A percentile compares a stretch with the other conserved stretches of the same genome.
phyloP scores from a whole-genome alignment of 176 grass and related monocot species.

The Avena eriantha region DNA sequence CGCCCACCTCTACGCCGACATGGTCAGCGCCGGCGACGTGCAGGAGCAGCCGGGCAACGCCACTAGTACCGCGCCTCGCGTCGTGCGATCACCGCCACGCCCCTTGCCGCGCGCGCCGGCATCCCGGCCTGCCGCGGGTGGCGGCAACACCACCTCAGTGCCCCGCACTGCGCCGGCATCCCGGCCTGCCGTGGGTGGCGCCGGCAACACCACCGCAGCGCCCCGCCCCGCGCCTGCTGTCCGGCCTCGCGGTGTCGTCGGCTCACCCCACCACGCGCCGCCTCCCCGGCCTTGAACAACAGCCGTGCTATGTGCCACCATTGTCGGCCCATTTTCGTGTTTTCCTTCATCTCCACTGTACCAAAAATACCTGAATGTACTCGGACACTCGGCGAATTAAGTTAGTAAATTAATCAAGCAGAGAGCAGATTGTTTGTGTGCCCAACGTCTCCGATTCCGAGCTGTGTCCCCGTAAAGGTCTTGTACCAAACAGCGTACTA shows the following conservation, averaged over 20 bases:
- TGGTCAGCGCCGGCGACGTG: constrained; percentile 48
- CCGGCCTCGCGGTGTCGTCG: constrained; percentile 3
- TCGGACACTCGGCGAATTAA: neutral
- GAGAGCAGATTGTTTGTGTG: too few relatives aligned
- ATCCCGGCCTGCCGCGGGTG: neutral
- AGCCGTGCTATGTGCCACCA: neutral
- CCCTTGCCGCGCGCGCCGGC: neutral
- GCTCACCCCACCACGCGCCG: neutral
- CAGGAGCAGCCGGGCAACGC: constrained; percentile 34
- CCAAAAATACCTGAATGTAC: constrained; percentile 14
- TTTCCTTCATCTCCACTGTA: neutral
- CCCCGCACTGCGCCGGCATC: neutral
- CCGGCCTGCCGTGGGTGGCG: neutral
- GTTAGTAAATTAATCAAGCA: neutral
- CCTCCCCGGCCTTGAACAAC: constrained; percentile 20
- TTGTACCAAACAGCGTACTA: neutral
- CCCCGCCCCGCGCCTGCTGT: constrained; percentile 1
- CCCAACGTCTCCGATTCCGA: neutral
- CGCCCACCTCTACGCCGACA: constrained; percentile 57
- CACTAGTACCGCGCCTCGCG: constrained; percentile 3
- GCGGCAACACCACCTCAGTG: constrained; percentile 4
- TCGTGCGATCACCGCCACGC: neutral
- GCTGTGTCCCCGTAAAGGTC: neutral
- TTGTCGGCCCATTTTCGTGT: constrained; percentile 29
- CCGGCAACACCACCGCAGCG: constrained; percentile 7